These are phyloP conservation scores for Hericium rajendrae DNA, from an alignment of 768 basidiomycete species.

Conservation along the genomic window DNA sequence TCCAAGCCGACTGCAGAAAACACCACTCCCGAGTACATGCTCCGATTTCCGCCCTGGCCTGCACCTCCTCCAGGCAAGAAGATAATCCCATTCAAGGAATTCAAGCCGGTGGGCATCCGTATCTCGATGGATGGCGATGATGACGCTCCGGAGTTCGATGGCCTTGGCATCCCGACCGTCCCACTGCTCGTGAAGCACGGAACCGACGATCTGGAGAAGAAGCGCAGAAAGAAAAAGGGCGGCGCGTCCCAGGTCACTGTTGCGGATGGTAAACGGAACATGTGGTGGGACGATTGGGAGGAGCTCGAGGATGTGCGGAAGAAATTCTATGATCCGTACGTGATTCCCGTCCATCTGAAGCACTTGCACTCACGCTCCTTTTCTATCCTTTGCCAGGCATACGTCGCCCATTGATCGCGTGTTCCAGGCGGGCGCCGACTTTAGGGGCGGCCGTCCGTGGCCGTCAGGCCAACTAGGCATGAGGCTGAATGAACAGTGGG, in stretches of 20 bases:
- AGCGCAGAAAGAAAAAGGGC: slow-evolving; percentile 41
- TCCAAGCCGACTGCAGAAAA: neutral
- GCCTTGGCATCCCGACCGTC: slow-evolving; percentile 58
- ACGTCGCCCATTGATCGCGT: slow-evolving; percentile 45
- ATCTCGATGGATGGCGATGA: slow-evolving; percentile 31
- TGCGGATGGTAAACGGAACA: slow-evolving; percentile 19
- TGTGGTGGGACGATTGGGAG: slow-evolving; percentile 71
- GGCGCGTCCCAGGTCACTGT: slow-evolving; percentile 16
- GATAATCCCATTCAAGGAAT: slow-evolving; percentile 47
- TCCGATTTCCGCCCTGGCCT: slow-evolving; percentile 42
- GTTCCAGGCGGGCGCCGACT: slow-evolving; percentile 49
- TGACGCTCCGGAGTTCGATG: slow-evolving; percentile 48
- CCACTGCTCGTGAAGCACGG: slow-evolving; percentile 40
- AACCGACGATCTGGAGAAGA: slow-evolving; percentile 47
- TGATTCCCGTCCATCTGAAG: slow-evolving; percentile 31
- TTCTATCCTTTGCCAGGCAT: slow-evolving; percentile 24
- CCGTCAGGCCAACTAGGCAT: slow-evolving; percentile 20
- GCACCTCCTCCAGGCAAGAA: slow-evolving; percentile 31
- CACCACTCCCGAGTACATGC: neutral
- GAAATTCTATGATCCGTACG: slow-evolving; percentile 31
- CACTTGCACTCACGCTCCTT: slow-evolving; percentile 1
- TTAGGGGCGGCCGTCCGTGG: slow-evolving; percentile 34
- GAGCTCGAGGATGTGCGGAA: slow-evolving; percentile 44
- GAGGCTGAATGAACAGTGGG: slow-evolving; percentile 41
- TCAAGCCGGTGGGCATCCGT: slow-evolving; percentile 49